Evolutionary conservation across 371 early-diverging fungal species (phyloP).

Genomic region (Rhizopus stolonifer): DNA sequence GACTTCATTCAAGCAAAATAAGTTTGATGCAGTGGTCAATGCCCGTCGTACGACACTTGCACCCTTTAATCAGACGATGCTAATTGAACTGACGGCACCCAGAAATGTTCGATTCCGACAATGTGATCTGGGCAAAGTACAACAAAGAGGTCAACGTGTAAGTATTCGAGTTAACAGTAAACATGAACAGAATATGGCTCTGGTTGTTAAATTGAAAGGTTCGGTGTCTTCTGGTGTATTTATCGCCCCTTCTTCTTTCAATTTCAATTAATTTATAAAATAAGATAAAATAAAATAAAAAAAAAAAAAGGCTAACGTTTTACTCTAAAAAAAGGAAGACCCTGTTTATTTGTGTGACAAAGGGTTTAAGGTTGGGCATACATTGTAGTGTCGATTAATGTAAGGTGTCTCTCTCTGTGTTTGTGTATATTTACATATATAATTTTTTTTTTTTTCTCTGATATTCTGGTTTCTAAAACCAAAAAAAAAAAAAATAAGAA

Average conservation of each 20-base stretch:
- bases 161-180: constrained; percentile 25
- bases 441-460: too few species aligned
- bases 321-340: too few species aligned
- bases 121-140: constrained; percentile 20
- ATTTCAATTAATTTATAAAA: too few species aligned
- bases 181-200: constrained; percentile 23
- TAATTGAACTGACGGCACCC: constrained; percentile 30
- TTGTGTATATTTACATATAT: too few species aligned
- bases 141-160: constrained; percentile 31
- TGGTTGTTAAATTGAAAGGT: constrained; percentile 30
- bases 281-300: too few species aligned
- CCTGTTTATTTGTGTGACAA: too few species aligned
- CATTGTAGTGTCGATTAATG: too few species aligned
- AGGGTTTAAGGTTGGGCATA: too few species aligned
- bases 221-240: constrained; percentile 29
- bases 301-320: too few species aligned
- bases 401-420: too few species aligned
- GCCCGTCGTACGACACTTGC: constrained; percentile 29
- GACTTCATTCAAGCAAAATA: constrained; percentile 2
- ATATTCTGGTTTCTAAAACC: too few species aligned
- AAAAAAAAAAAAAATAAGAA: background rate
- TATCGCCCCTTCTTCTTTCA: constrained; percentile 29
- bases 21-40: constrained; percentile 31
- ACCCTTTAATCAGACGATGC: constrained; percentile 25
- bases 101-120: constrained; percentile 26